Evolutionary conservation across 768 basidiomycete species (phyloP), one percentile per base, ranked within the genome.

Genomic region (Tricholoma saponaceum): DNA sequence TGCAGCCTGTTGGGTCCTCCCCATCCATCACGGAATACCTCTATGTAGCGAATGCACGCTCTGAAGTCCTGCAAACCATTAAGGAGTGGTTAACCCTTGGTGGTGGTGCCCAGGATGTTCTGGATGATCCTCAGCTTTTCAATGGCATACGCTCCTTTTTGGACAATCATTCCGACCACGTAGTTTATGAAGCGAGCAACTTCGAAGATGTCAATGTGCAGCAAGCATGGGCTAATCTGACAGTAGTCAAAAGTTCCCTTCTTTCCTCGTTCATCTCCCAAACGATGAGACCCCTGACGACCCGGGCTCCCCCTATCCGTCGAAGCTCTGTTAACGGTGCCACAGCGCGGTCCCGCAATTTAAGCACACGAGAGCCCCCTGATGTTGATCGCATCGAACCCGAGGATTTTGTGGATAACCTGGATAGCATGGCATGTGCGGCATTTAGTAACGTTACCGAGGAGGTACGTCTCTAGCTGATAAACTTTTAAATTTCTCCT

Each of bases 361-460:
- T 75, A 18, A 71, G 70, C 56, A 74, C 73, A 57, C 70, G 77
- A 39, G 80, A 84, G 46, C 75, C 83, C 6, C 86, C 85, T 3
- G 82, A 87, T 61, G 66, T 90, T 13, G 88, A 90, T 67, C 75
- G 72, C n/a, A 70, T 85, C 58, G 75, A 76, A 41, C 79, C 86
- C 0, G 86, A 87, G 59, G 84, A 86, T 47, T 79, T 94, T 37
- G 89, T 93, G n/a, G 84, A 86, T 49, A 87, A 83, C 62, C 60
- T 94, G 54, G 88, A 94, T 62, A 81, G 85, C 0, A 89, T 92
- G 85, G 87, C 84, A 0, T 74, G 74, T 57, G 87, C 89, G 32
- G 85, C 87, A 1, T 85, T 90, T 66, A 83, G 83, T 56, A 92
- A 89, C 64, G 82, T 93, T 33, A 84, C 82, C 22, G 85, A 89